phyloP scores from a whole-genome alignment of 805 yeast species.

The Yarrowia sp. region DNA sequence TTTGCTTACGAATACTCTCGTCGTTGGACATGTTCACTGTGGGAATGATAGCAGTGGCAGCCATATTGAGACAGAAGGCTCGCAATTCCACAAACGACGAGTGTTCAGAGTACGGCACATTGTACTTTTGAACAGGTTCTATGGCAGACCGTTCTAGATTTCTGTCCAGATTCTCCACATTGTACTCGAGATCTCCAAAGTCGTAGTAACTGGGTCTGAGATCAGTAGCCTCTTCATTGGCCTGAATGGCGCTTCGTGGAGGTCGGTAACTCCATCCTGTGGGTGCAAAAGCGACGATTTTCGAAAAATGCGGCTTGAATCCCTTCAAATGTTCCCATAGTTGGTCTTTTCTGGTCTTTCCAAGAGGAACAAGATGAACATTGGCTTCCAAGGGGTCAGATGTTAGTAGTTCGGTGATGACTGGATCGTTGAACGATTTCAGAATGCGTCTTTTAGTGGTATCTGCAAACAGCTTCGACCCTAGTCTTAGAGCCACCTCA shows the following conservation, averaged over 20 bases:
- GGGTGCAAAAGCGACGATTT: slow-evolving; percentile 77
- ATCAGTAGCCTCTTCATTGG: slow-evolving; percentile 42
- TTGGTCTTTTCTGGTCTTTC: slow-evolving; percentile 54
- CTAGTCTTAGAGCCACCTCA: slow-evolving; percentile 50
- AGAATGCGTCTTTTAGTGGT: slow-evolving; percentile 58
- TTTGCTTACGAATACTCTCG: slow-evolving; percentile 10
- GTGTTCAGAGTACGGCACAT: slow-evolving; percentile 92
- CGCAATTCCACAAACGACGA: slow-evolving; percentile 84
- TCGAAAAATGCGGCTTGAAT: slow-evolving; percentile 58
- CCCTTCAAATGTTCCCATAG: slow-evolving; percentile 60
- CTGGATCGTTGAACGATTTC: slow-evolving; percentile 55
- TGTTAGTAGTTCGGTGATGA: slow-evolving; percentile 53
- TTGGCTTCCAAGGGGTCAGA: slow-evolving; percentile 57
- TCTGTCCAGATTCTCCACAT: slow-evolving; percentile 45
- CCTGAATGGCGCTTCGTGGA: slow-evolving; percentile 40
- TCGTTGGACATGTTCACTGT: slow-evolving; percentile 61
- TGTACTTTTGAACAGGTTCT: slow-evolving; percentile 57
- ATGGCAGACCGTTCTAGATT: slow-evolving; percentile 49
- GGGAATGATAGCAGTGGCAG: slow-evolving; percentile 67
- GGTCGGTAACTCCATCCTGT: slow-evolving; percentile 85
- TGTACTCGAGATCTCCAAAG: slow-evolving; percentile 42
- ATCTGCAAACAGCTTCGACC: slow-evolving; percentile 54
- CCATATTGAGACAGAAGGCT: slow-evolving; percentile 63
- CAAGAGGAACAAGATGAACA: slow-evolving; percentile 79
- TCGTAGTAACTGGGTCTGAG: slow-evolving; percentile 36